Conservation (phyloP, 2,329 filamentous ascomycete genomes). For the Epichloe elymi region DNA sequence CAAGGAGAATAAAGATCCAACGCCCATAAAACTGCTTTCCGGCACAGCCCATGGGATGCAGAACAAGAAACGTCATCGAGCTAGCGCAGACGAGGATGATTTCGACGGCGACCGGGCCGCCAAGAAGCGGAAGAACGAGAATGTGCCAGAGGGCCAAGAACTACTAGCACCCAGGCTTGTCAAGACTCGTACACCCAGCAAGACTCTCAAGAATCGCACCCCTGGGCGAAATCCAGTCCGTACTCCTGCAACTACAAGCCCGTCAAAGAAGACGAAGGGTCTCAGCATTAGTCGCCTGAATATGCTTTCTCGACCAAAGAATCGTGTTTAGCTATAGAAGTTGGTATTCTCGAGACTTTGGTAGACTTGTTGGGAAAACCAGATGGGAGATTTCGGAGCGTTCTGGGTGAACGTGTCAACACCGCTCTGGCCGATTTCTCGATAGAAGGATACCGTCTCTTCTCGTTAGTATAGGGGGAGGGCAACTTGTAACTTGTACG, state of each 20-base stretch:
- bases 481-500: slow-evolving; percentile 5
- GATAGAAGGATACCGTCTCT: background rate
- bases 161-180: slow-evolving; percentile 36
- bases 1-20: slow-evolving; percentile 41
- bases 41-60: slow-evolving; percentile 47
- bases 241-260: slow-evolving; percentile 22
- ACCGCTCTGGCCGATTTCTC: background rate
- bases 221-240: slow-evolving; percentile 9
- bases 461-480: background rate
- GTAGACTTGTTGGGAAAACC: background rate
- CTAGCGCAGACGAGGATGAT: slow-evolving; percentile 42
- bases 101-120: slow-evolving; percentile 34
- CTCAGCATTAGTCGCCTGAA: slow-evolving; percentile 47
- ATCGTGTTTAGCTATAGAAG: slow-evolving; percentile 27
- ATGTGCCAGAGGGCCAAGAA: slow-evolving; percentile 37
- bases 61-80: slow-evolving; percentile 54
- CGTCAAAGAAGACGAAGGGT: slow-evolving; percentile 37
- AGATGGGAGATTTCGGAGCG: background rate
- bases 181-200: slow-evolving; percentile 14
- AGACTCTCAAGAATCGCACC: slow-evolving; percentile 10
- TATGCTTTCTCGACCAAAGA: slow-evolving; percentile 48
- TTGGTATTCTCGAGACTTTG: background rate
- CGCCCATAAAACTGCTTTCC: slow-evolving; percentile 21
- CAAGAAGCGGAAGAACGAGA: slow-evolving; percentile 45
- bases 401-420: background rate